Evolutionary conservation across 2,329 filamentous ascomycete genomes (phyloP).

Genomic region (Colletotrichum theobromicola): DNA sequence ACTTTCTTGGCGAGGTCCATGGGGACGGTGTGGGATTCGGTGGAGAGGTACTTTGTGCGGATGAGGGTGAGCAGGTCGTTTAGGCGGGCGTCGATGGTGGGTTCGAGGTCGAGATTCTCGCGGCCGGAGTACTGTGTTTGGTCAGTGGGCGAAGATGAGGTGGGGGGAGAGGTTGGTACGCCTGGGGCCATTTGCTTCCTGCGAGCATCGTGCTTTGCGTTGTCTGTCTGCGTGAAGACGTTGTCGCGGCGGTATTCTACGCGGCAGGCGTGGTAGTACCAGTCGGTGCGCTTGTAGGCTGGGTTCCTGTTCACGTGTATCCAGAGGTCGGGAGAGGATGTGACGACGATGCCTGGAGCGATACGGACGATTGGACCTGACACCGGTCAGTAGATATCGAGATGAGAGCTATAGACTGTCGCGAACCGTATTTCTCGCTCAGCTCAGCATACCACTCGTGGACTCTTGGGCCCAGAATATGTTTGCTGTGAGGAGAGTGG

Average conservation of each 20-base stretch:
- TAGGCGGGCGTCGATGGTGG: conserved; percentile 52
- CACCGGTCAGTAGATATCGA: neutral
- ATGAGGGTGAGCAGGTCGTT: conserved; percentile 50
- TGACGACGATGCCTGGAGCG: conserved; percentile 54
- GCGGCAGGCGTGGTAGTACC: conserved; percentile 50
- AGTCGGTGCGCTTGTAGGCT: conserved; percentile 45
- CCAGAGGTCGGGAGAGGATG: conserved; percentile 53
- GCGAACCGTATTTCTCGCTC: conserved; percentile 31
- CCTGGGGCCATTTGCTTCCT: conserved; percentile 57
- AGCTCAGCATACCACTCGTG: conserved; percentile 31
- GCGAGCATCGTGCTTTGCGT: conserved; percentile 47
- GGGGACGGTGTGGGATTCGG: conserved; percentile 26
- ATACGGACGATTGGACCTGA: conserved; percentile 35
- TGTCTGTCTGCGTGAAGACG: conserved; percentile 56
- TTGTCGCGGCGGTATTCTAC: conserved; percentile 57
- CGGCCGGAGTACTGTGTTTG: conserved; percentile 55
- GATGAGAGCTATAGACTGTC: conserved; percentile 16
- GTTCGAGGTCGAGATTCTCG: conserved; percentile 56
- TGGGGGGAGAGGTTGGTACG: conserved; percentile 37
- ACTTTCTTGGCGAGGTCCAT: conserved; percentile 53
- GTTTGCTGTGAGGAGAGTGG: conserved; percentile 28
- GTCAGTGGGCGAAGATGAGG: neutral
- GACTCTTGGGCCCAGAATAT: conserved; percentile 22
- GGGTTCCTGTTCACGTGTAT: conserved; percentile 46
- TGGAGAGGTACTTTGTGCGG: conserved; percentile 46